Evolutionary conservation across 2,329 filamentous ascomycete genomes (phyloP).

Genomic region (Epicoccum sorghinum): DNA sequence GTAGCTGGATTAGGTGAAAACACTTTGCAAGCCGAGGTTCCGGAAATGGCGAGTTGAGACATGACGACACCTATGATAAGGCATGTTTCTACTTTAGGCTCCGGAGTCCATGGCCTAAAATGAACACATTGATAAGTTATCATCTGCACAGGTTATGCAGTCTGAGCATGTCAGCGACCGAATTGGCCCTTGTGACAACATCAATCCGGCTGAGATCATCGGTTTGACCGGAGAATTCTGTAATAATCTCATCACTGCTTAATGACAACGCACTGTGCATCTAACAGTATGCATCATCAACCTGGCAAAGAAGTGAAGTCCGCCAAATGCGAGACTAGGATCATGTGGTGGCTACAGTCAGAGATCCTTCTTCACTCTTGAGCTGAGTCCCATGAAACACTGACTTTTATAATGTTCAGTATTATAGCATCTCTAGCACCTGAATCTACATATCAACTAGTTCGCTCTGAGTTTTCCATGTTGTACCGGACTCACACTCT

Average conservation of each 20-base stretch:
- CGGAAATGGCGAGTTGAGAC: neutral
- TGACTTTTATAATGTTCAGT: no score
- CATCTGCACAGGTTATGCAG: neutral
- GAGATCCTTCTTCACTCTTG: no score
- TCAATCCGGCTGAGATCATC: neutral
- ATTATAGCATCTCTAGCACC: no score
- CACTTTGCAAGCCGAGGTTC: neutral
- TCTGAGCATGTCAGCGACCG: neutral
- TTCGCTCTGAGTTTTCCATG: no score
- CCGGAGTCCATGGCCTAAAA: slow-evolving; percentile 6
- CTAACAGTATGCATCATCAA: neutral
- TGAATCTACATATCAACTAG: no score
- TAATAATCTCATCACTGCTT: neutral
- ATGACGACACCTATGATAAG: neutral
- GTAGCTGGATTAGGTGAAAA: neutral
- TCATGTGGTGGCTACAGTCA: no score
- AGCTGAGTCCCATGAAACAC: no score
- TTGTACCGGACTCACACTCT: no score
- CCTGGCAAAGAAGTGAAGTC: no score
- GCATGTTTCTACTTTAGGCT: slow-evolving; percentile 8
- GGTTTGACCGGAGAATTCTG: neutral
- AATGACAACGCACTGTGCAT: neutral
- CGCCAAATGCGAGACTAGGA: no score
- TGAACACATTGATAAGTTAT: neutral
- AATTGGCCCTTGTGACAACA: neutral